phyloP scores from a whole-genome alignment of 1,139 yeast species.

The Debaryomyces sp. region DNA sequence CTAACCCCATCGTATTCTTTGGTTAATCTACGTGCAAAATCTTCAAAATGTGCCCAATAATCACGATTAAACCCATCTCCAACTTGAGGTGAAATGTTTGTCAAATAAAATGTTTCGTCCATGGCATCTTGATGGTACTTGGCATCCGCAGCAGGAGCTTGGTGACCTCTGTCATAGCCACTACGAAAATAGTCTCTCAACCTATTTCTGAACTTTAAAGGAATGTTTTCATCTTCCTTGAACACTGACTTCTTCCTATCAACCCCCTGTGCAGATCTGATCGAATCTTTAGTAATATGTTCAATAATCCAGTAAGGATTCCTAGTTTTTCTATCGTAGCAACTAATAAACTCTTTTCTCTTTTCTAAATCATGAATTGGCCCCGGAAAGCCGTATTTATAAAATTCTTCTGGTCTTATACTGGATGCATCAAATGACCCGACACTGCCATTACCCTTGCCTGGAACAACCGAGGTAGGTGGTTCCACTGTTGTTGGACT shows the following conservation, averaged over 20 bases:
- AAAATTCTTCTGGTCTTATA: slow-evolving; percentile 73
- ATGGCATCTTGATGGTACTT: slow-evolving; percentile 86
- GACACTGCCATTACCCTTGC: slow-evolving; percentile 13
- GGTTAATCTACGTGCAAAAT: slow-evolving; percentile 80
- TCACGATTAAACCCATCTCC: slow-evolving; percentile 98
- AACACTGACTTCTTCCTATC: slow-evolving; percentile 83
- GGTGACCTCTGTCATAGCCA: slow-evolving; percentile 97
- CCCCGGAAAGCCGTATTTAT: slow-evolving; percentile 92
- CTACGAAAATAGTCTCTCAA: slow-evolving; percentile 88
- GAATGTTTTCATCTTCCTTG: slow-evolving; percentile 85
- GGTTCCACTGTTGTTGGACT: slow-evolving; percentile 7
- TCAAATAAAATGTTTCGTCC: slow-evolving; percentile 89
- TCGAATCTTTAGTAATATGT: slow-evolving; percentile 79
- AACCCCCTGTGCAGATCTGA: slow-evolving; percentile 51
- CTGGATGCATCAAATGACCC: slow-evolving; percentile 29
- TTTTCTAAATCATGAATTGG: slow-evolving; percentile 83
- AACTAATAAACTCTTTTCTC: slow-evolving; percentile 76
- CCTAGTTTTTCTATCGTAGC: slow-evolving; percentile 81
- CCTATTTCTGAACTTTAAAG: slow-evolving; percentile 70
- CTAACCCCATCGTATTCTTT: slow-evolving; percentile 70
- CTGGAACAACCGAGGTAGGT: slow-evolving; percentile 17
- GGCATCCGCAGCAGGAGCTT: slow-evolving; percentile 98
- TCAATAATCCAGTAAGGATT: slow-evolving; percentile 92
- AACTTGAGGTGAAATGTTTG: slow-evolving; percentile 96
- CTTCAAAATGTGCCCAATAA: slow-evolving; percentile 96